Conservation (phyloP, 169 alveolate genomes). For the Plasmodium gonderi region DNA sequence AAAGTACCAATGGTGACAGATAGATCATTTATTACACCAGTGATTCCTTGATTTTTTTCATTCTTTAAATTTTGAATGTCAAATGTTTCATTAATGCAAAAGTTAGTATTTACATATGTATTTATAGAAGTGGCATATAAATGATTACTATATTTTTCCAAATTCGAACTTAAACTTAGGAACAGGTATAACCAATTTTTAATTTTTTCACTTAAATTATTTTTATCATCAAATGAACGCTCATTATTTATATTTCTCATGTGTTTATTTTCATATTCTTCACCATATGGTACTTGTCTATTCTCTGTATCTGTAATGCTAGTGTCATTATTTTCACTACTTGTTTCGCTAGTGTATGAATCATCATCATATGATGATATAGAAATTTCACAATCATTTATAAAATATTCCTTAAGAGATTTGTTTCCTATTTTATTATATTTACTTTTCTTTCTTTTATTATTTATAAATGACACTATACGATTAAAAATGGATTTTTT, state of each 20-base stretch:
- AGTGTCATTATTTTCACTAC: constrained; percentile 12
- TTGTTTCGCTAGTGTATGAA: constrained; percentile 66
- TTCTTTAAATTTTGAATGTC: constrained; percentile 38
- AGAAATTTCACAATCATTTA: constrained; percentile 5
- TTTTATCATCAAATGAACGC: constrained; percentile 6
- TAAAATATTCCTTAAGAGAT: constrained; percentile 48
- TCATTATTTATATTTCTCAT: background rate
- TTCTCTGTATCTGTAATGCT: background rate
- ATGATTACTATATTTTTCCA: constrained; percentile 74
- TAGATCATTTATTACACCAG: constrained; percentile 44
- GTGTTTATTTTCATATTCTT: background rate
- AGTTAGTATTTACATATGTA: constrained; percentile 20
- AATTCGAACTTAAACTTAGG: constrained; percentile 54
- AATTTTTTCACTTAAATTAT: constrained; percentile 17
- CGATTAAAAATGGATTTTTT: constrained; percentile 41
- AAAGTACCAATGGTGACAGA: constrained; percentile 68
- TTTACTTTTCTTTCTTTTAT: constrained; percentile 21
- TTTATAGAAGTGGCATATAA: constrained; percentile 60
- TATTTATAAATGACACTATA: constrained; percentile 21
- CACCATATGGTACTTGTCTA: background rate
- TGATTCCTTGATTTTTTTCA: constrained; percentile 67
- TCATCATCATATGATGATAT: constrained; percentile 46
- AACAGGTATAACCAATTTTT: constrained; percentile 43
- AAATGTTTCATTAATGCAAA: constrained; percentile 23
- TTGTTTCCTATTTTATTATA: constrained; percentile 32